Conservation (phyloP, 306 rosid genomes). For the Dryas drummondii region DNA sequence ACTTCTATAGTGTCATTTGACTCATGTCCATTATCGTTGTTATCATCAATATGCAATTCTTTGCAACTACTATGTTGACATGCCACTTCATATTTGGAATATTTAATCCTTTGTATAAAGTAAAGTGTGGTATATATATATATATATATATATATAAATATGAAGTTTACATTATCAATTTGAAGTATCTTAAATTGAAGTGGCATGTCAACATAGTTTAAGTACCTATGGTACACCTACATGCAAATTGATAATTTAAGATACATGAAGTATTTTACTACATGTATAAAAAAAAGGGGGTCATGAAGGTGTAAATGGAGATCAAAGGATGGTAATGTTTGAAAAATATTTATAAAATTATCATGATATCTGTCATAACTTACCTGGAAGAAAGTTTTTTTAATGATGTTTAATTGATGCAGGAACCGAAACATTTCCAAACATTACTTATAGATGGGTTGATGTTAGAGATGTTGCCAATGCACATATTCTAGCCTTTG, state of each 20-base stretch:
- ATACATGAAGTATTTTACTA: no score
- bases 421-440: constrained; percentile 48
- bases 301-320: background rate
- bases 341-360: background rate
- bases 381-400: background rate
- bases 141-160: background rate
- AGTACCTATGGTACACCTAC: no score
- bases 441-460: constrained; percentile 35
- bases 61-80: background rate
- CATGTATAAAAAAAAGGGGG: background rate
- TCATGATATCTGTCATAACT: background rate
- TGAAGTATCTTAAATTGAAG: no score
- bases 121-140: background rate
- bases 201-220: no score
- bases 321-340: background rate
- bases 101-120: background rate
- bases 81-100: background rate
- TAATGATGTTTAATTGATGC: constrained; percentile 13
- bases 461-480: constrained; percentile 65
- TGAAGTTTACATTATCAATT: no score
- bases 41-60: background rate
- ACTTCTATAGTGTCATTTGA: background rate
- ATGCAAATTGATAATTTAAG: no score
- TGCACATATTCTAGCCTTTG: constrained; percentile 66
- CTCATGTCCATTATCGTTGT: background rate